Evolutionary conservation across 257 asterid species (phyloP).

Genomic region (Fraxinus excelsior): DNA sequence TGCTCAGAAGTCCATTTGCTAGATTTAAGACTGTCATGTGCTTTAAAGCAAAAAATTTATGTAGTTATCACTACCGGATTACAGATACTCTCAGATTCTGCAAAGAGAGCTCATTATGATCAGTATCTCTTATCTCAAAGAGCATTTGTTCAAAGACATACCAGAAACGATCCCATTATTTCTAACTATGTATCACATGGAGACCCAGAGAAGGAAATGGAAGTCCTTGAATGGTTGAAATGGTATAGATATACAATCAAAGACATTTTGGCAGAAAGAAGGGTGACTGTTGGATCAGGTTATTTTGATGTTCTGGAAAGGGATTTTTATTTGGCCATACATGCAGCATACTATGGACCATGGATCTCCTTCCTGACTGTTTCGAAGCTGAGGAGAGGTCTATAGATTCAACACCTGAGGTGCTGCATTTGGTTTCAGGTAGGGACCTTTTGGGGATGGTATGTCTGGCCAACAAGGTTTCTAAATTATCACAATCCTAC

Average conservation of each 20-base stretch:
- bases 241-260: slow-evolving; percentile 81
- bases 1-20: too few species aligned
- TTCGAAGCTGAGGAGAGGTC: slow-evolving; percentile 98
- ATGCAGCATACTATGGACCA: slow-evolving; percentile 79
- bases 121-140: too few species aligned
- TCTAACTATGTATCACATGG: too few species aligned
- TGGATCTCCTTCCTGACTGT: slow-evolving; percentile 76
- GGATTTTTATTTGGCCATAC: slow-evolving; percentile 85
- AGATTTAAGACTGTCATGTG: too few species aligned
- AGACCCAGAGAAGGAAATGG: too few species aligned
- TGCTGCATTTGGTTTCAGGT: slow-evolving; percentile 90
- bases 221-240: slow-evolving; percentile 46
- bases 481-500: slow-evolving; percentile 47
- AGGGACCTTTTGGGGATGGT: slow-evolving; percentile 92
- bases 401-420: slow-evolving; percentile 57
- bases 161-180: too few species aligned
- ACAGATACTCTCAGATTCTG: too few species aligned
- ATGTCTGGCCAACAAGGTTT: slow-evolving; percentile 52
- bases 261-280: slow-evolving; percentile 71
- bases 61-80: too few species aligned
- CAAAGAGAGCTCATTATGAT: too few species aligned
- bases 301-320: slow-evolving; percentile 75
- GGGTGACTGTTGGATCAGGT: slow-evolving; percentile 82
- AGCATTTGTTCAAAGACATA: too few species aligned
- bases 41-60: too few species aligned